A percentile compares a stretch with the other conserved stretches of the same genome.
Evolutionary conservation across 768 basidiomycete species (phyloP).

Genomic region (Suillus weaverae): DNA sequence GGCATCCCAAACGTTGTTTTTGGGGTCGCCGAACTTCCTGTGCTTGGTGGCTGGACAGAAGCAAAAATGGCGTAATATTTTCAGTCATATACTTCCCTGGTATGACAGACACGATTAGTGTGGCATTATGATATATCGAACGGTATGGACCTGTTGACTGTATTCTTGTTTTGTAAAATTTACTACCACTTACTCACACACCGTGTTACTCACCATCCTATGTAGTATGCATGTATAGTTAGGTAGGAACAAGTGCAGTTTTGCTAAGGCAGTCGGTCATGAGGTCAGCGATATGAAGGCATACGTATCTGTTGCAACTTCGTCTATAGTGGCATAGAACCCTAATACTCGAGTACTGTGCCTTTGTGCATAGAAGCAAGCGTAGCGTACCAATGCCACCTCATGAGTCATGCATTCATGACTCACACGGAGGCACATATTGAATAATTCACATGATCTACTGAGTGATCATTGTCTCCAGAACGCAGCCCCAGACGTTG

Average conservation of each 20-base stretch:
- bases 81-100: not conserved
- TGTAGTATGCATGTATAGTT: not conserved
- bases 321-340: not conserved
- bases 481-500: not conserved
- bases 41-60: not conserved
- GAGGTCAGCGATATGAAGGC: not conserved
- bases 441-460: not conserved
- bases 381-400: not conserved
- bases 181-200: not conserved
- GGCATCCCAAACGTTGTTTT: conserved; percentile 50
- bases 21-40: conserved; percentile 43
- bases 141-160: not conserved
- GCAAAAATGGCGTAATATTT: not conserved
- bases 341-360: not conserved
- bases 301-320: not conserved
- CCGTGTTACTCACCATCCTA: not conserved
- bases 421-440: not conserved
- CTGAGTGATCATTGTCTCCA: not conserved
- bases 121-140: not conserved
- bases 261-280: not conserved
- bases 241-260: not conserved
- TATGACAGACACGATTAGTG: not conserved
- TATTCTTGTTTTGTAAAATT: not conserved
- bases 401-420: too few relatives aligned
- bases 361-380: not conserved